Conservation (phyloP, 495 filamentous ascomycete species). For the Lasiosphaeriaceae sp. region DNA sequence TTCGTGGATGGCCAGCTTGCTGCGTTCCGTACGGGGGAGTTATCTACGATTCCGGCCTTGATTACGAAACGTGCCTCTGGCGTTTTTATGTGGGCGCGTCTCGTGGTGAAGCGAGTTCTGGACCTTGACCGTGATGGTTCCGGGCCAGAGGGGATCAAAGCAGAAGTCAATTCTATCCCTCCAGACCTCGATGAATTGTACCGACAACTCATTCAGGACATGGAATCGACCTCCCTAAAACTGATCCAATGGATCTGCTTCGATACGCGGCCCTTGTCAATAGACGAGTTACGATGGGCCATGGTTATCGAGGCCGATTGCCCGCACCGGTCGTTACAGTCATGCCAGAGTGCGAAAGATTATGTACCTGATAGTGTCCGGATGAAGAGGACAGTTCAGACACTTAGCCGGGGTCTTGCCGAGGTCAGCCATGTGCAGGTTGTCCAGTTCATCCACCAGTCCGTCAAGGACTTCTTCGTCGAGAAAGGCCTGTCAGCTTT, state of each 20-base stretch:
- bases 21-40: too few relatives aligned
- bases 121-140: conserved; percentile 14
- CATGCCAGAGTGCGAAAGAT: conserved; percentile 13
- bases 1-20: too few relatives aligned
- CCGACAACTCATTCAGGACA: conserved; percentile 20
- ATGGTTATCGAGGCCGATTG: conserved; percentile 23
- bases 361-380: conserved; percentile 6
- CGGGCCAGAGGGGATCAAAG: conserved; percentile 8
- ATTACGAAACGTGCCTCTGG: conserved; percentile 27
- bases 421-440: conserved; percentile 19
- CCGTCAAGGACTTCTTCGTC: conserved; percentile 37
- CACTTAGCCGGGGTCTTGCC: conserved; percentile 31
- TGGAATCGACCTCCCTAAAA: conserved; percentile 12
- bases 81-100: conserved; percentile 32
- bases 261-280: conserved; percentile 21
- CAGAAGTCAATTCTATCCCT: conserved; percentile 13
- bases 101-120: conserved; percentile 24
- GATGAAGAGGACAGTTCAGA: conserved; percentile 26
- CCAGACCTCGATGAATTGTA: conserved; percentile 28
- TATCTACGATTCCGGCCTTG: conserved; percentile 15
- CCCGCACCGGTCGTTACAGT: conserved; percentile 13
- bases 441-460: conserved; percentile 40
- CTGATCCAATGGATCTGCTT: conserved; percentile 37
- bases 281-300: conserved; percentile 28
- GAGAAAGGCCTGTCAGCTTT: conserved; percentile 17